Conservation (phyloP, 164 flowering plant species). For the Hamamelis virginiana region DNA sequence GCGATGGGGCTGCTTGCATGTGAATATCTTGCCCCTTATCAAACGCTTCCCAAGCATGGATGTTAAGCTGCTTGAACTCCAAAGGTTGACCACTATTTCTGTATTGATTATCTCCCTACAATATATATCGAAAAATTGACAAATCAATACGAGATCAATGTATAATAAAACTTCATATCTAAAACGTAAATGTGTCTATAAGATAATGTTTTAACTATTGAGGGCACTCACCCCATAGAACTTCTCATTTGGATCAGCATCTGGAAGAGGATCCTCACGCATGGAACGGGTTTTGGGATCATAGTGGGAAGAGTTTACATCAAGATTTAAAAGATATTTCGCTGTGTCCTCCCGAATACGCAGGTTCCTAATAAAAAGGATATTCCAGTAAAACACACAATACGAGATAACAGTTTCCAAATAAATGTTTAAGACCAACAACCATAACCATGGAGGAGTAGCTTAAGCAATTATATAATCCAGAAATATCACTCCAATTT, state of each 20-base stretch:
- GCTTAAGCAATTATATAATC: too few relatives aligned
- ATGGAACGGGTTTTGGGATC: conserved; percentile 90
- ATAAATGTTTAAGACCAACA: too few relatives aligned
- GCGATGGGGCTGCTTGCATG: conserved; percentile 90
- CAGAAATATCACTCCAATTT: too few relatives aligned
- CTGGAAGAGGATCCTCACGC: conserved; percentile 96
- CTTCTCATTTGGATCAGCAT: conserved; percentile 83
- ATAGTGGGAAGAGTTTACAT: conserved; percentile 82
- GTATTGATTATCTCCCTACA: conserved; percentile 72
- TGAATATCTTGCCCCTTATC: conserved; percentile 87
- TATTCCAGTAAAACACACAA: not conserved
- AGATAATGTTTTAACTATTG: not conserved
- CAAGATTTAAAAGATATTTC: conserved; percentile 85
- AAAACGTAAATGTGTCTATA: not conserved
- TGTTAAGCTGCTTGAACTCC: conserved; percentile 72
- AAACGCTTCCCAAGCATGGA: conserved; percentile 80
- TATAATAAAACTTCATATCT: not conserved
- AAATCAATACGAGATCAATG: not conserved
- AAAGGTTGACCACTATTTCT: conserved; percentile 73
- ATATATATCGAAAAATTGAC: not conserved
- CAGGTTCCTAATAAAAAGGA: conserved; percentile 46
- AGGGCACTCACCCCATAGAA: conserved; percentile 56
- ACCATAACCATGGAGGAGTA: too few relatives aligned
- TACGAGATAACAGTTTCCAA: not conserved
- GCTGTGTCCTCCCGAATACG: conserved; percentile 97